Evolutionary conservation across 495 filamentous ascomycete species (phyloP).

Genomic region (Aspergillus sparsus): DNA sequence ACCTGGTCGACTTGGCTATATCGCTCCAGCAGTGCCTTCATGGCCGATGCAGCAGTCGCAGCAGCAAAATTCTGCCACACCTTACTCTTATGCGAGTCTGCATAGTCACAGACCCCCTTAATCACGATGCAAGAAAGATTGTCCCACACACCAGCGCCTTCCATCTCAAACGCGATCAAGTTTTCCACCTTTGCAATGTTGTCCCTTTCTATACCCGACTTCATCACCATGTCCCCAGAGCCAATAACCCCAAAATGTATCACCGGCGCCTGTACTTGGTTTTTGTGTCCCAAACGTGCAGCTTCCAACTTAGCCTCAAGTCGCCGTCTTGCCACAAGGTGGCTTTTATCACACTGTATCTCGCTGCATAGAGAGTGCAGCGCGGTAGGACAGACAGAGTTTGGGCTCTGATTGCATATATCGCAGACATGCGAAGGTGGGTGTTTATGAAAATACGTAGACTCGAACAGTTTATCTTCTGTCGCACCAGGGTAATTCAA

Average conservation of each 20-base stretch:
- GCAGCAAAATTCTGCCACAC: slow-evolving; percentile 31
- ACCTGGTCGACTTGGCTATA: neutral
- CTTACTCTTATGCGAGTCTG: slow-evolving; percentile 40
- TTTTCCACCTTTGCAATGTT: slow-evolving; percentile 21
- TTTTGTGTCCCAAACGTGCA: neutral
- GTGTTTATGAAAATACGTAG: neutral
- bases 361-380: neutral
- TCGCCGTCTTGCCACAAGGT: neutral
- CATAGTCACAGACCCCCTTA: slow-evolving; percentile 38
- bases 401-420: neutral
- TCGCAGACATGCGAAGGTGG: neutral
- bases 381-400: neutral
- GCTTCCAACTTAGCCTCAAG: neutral
- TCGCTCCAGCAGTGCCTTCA: slow-evolving; percentile 22
- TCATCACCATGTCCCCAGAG: slow-evolving; percentile 26
- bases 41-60: slow-evolving; percentile 34
- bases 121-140: slow-evolving; percentile 33
- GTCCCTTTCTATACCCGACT: slow-evolving; percentile 13
- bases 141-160: slow-evolving; percentile 44
- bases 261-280: neutral
- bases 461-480: neutral
- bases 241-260: slow-evolving; percentile 27
- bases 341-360: neutral
- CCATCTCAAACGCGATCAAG: slow-evolving; percentile 49
- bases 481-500: neutral